Conservation (phyloP, 306 rosid species). For the Macrotyloma uniflorum region DNA sequence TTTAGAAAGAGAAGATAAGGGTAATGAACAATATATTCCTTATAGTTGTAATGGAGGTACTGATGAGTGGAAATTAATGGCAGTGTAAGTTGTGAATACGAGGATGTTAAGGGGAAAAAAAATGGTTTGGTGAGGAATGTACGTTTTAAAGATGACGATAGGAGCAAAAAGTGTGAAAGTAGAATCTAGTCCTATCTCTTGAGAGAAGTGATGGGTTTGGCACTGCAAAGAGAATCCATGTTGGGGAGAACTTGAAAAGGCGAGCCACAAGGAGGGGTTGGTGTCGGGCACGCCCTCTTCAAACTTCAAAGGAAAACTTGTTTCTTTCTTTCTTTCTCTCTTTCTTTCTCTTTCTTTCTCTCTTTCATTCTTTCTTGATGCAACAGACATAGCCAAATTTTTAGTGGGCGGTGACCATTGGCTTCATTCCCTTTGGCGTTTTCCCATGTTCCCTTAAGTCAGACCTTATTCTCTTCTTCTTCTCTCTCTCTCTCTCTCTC, state of each 20-base stretch:
- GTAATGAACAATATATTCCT: no score
- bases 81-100: not conserved
- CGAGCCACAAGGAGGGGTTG: constrained; percentile 56
- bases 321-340: constrained; percentile 29
- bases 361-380: constrained; percentile 28
- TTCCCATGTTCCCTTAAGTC: constrained; percentile 51
- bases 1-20: not conserved
- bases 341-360: no score
- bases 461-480: constrained; percentile 37
- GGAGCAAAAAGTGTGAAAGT: constrained; percentile 59
- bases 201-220: constrained; percentile 78
- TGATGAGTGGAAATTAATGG: not conserved
- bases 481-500: not conserved
- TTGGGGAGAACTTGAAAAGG: constrained; percentile 74
- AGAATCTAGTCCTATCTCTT: constrained; percentile 79
- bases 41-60: not conserved
- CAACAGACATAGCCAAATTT: not conserved
- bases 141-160: constrained; percentile 46
- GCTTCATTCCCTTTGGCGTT: constrained; percentile 63
- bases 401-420: constrained; percentile 32
- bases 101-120: not conserved
- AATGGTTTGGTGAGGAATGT: not conserved
- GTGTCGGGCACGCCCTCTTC: constrained; percentile 78
- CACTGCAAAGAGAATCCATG: constrained; percentile 74
- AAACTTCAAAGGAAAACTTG: constrained; percentile 47